These are phyloP conservation scores for Atkinsonella texensis DNA, from an alignment of 2,329 filamentous ascomycete species.

Conservation along the genomic window DNA sequence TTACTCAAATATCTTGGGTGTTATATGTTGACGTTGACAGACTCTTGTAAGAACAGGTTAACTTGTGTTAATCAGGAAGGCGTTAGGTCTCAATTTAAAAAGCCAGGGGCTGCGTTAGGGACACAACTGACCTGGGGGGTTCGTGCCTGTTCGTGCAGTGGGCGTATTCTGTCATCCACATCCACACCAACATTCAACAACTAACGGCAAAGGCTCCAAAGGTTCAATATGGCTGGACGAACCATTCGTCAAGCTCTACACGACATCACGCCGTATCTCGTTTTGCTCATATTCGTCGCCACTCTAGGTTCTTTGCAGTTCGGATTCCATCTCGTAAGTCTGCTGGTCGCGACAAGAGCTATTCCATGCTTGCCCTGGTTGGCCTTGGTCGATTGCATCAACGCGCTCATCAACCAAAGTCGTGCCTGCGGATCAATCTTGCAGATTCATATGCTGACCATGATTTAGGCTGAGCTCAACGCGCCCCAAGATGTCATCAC, in stretches of 20 bases:
- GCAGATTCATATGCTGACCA: background rate
- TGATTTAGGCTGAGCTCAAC: conserved; percentile 68
- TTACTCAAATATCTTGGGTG: too few relatives aligned
- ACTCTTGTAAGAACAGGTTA: too few relatives aligned
- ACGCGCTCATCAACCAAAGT: background rate
- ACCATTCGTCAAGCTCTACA: conserved; percentile 16
- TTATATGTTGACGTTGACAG: too few relatives aligned
- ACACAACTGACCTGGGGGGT: too few relatives aligned
- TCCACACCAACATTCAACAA: background rate
- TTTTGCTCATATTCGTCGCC: conserved; percentile 62
- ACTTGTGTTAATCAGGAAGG: too few relatives aligned
- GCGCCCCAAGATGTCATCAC: conserved; percentile 89
- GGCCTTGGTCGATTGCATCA: background rate
- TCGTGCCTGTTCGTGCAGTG: background rate
- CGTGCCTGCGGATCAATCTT: background rate
- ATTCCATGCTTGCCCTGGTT: too few relatives aligned
- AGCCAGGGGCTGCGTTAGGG: too few relatives aligned
- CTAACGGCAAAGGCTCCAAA: background rate
- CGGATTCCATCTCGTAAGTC: conserved; percentile 74
- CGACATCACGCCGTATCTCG: conserved; percentile 61
- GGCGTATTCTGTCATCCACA: background rate
- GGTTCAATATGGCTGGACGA: conserved; percentile 18
- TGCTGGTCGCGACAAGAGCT: background rate
- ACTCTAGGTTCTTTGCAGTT: conserved; percentile 88
- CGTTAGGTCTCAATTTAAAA: too few relatives aligned